Percentiles rank a stretch among this genome's conserved stretches.
These are phyloP conservation scores for Monilinia fructigena DNA, from an alignment of 2,329 filamentous ascomycete species.

Conservation along the genomic window DNA sequence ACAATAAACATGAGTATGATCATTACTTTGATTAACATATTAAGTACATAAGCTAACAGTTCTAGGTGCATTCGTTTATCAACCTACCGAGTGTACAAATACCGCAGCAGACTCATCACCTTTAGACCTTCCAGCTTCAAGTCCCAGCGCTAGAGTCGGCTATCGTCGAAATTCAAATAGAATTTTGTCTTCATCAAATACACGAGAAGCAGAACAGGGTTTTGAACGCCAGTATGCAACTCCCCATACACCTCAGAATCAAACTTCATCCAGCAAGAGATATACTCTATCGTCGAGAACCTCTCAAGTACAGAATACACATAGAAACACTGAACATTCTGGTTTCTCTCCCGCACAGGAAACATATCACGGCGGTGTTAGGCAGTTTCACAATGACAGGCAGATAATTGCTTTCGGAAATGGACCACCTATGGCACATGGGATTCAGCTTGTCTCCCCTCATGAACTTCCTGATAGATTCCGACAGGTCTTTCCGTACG, in stretches of 20 bases:
- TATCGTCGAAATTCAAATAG: conserved; percentile 31
- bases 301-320: conserved; percentile 3
- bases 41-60: conserved; percentile 25
- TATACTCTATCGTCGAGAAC: not conserved
- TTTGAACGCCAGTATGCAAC: not conserved
- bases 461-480: conserved; percentile 67
- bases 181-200: not conserved
- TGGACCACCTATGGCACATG: conserved; percentile 42
- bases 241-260: conserved; percentile 19
- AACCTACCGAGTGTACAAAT: conserved; percentile 23
- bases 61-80: conserved; percentile 32
- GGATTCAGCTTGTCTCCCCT: conserved; percentile 59
- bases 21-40: not conserved
- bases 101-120: conserved; percentile 30
- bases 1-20: conserved; percentile 28
- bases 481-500: conserved; percentile 68
- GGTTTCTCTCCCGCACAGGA: not conserved
- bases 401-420: conserved; percentile 30
- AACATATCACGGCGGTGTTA: not conserved
- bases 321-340: not conserved
- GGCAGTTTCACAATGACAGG: conserved; percentile 5
- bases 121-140: conserved; percentile 30
- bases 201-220: not conserved
- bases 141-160: conserved; percentile 35
- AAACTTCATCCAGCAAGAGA: conserved; percentile 9